phyloP scores from a whole-genome alignment of 495 filamentous ascomycete species.

The Podospora pseudoanserina region DNA sequence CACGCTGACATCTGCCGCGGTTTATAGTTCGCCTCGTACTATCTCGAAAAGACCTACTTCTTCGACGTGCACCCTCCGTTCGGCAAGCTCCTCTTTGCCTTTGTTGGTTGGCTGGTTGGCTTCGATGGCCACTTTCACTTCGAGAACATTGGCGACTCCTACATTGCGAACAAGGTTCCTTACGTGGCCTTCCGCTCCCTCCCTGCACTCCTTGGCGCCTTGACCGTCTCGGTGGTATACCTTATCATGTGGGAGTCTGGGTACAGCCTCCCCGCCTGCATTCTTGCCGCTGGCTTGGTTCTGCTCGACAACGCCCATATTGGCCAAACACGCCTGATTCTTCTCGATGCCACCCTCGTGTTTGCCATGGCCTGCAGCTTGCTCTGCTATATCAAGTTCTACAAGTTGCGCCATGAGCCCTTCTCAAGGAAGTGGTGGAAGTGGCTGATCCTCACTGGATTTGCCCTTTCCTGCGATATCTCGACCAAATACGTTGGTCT shows the following conservation, averaged over 20 bases:
- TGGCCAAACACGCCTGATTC: slow-evolving; percentile 91
- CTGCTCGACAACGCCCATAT: slow-evolving; percentile 98
- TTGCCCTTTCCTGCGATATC: slow-evolving; percentile 93
- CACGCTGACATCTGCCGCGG: slow-evolving; percentile 12
- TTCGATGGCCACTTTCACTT: slow-evolving; percentile 98
- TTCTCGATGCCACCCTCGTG: slow-evolving; percentile 91
- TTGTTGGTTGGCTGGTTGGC: slow-evolving; percentile 93
- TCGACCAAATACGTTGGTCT: slow-evolving; percentile 97
- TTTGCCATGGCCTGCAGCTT: slow-evolving; percentile 93
- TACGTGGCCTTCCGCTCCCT: slow-evolving; percentile 94
- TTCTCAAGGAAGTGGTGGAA: slow-evolving; percentile 99
- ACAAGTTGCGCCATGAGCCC: slow-evolving; percentile 86
- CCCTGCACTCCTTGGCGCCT: slow-evolving; percentile 83
- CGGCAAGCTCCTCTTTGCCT: slow-evolving; percentile 82
- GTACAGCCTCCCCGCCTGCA: slow-evolving; percentile 88
- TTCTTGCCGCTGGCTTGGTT: slow-evolving; percentile 79
- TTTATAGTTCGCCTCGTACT: slow-evolving; percentile 85
- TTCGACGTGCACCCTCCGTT: slow-evolving; percentile 99
- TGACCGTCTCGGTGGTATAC: slow-evolving; percentile 92
- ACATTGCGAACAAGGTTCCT: slow-evolving; percentile 93
- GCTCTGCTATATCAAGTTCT: slow-evolving; percentile 92
- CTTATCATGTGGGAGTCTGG: slow-evolving; percentile 99
- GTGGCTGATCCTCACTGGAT: slow-evolving; percentile 92
- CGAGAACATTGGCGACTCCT: slow-evolving; percentile 98
- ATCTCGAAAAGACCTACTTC: slow-evolving; percentile 97